Base-by-base conservation (phyloP, 106 monocot genomes). In the Phalaenopsis aphrodite region DNA sequence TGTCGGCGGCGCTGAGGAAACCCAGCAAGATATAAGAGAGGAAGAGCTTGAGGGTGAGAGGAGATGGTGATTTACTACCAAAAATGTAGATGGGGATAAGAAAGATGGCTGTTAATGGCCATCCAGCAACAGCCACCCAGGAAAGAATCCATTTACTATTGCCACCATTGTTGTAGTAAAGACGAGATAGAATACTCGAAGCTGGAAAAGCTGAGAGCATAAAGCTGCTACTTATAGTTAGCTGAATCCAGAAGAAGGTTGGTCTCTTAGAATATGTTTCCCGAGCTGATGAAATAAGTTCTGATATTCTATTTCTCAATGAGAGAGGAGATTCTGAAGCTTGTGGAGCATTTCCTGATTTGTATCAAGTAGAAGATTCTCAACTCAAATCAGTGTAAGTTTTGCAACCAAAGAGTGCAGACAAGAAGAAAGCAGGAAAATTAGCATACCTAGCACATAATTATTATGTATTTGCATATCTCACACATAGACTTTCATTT, bases 131-230 rank as follows among this genome's bases (percentile, higher is more conserved):
- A 2, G 99, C 90, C 3, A 88, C 56, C 91, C 92, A 95, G 4
- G 99, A 99, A 23, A 99, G 75, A 42, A 99, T 90, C 99, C 99
- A 99, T 82, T 99, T 94, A 86, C 99, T 99, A 46, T 83, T 72
- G 12, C 95, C 99, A 16, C 99, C 99, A 66, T 87, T 72, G 21
- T 87, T 77, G 66, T 85, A 99, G 61, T 99, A 99, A 8, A 91
- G 72, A 14, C 99, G 94, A 68, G 99, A 99, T 0, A 99, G 85
- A 5, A 99, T 84, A 78, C 89, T 93, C 30, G 99, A 99, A 21
- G 94, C 95, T 56, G 99, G 88, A 78, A 99, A 99, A 30, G 99
- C 94, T 2, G 84, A 78, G 1, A 99, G 93, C 99, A 99, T 99
- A 3, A 81, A 67, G 8, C 78, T 38, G 45, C 84, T 86, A 83